Percentiles rank a stretch among this genome's conserved stretches.
These are phyloP conservation scores for Periconia sp. DNA, from an alignment of 2,329 filamentous ascomycete species.

Conservation along the genomic window DNA sequence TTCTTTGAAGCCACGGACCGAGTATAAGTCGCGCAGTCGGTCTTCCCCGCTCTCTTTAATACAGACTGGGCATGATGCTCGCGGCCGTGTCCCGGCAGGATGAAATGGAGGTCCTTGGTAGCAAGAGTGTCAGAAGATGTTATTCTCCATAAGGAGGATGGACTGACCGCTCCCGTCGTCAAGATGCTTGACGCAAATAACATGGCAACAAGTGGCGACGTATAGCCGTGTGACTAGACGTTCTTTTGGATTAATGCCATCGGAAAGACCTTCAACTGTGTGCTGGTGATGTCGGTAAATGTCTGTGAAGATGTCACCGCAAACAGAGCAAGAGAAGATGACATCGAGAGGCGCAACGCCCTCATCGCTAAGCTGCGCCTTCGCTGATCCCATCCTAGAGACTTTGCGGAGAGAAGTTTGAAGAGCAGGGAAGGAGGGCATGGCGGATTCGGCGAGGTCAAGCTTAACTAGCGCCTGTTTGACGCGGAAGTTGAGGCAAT, in stretches of 20 bases:
- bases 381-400: conserved; percentile 20
- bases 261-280: conserved; percentile 45
- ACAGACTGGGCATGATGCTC: conserved; percentile 55
- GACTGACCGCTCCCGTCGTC: conserved; percentile 54
- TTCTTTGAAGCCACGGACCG: conserved; percentile 50
- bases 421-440: background rate
- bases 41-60: conserved; percentile 42
- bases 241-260: conserved; percentile 42
- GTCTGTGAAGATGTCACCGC: conserved; percentile 53
- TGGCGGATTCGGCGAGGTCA: too few species aligned
- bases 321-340: conserved; percentile 57
- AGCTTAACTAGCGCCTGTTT: too few species aligned
- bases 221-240: conserved; percentile 53
- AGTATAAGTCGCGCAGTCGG: conserved; percentile 48
- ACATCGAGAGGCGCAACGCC: conserved; percentile 45
- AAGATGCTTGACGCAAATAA: conserved; percentile 56
- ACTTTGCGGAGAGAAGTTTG: background rate
- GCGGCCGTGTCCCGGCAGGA: conserved; percentile 46
- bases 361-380: conserved; percentile 33
- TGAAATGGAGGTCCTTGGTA: conserved; percentile 55
- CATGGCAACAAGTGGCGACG: conserved; percentile 56
- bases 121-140: conserved; percentile 3
- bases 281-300: conserved; percentile 49
- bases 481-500: conserved; percentile 1
- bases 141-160: too few species aligned